These are phyloP conservation scores for Aeschynomene evenia DNA, from an alignment of 306 rosid species.

Conservation along the genomic window DNA sequence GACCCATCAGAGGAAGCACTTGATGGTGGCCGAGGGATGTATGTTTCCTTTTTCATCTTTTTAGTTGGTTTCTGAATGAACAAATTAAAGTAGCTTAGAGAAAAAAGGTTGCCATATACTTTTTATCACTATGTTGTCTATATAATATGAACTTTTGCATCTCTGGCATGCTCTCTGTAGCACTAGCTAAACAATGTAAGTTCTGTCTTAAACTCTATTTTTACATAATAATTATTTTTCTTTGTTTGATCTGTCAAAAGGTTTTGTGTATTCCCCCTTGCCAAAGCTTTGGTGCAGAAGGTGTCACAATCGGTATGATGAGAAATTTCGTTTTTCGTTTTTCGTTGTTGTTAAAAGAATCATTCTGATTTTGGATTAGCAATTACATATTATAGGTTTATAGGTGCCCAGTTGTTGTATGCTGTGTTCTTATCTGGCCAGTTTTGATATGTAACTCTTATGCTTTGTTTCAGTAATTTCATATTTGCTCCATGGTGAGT, in stretches of 20 bases:
- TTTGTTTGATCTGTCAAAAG: slow-evolving; percentile 33
- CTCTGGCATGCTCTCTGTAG: background rate
- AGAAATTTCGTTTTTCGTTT: background rate
- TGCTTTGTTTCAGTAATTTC: background rate
- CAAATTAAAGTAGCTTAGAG: background rate
- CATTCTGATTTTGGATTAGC: background rate
- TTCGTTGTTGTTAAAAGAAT: slow-evolving; percentile 17
- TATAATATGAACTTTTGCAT: background rate
- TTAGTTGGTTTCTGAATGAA: slow-evolving; percentile 3
- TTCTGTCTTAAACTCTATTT: background rate
- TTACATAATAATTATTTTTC: background rate
- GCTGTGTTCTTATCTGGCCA: background rate
- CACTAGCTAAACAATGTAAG: background rate
- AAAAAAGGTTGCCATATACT: background rate
- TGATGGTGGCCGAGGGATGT: slow-evolving; percentile 94
- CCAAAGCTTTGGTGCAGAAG: slow-evolving; percentile 51
- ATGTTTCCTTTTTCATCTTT: background rate
- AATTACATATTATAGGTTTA: background rate
- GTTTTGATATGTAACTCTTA: slow-evolving; percentile 17
- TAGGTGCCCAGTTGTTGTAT: background rate
- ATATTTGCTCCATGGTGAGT: background rate
- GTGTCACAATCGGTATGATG: slow-evolving; percentile 69
- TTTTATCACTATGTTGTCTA: background rate
- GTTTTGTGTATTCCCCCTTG: slow-evolving; percentile 83
- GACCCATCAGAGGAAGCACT: slow-evolving; percentile 85